Evolutionary conservation across 2,329 filamentous ascomycete species (phyloP), one percentile per base, ranked within the genome.

Genomic region (Teratosphaeria destructans): DNA sequence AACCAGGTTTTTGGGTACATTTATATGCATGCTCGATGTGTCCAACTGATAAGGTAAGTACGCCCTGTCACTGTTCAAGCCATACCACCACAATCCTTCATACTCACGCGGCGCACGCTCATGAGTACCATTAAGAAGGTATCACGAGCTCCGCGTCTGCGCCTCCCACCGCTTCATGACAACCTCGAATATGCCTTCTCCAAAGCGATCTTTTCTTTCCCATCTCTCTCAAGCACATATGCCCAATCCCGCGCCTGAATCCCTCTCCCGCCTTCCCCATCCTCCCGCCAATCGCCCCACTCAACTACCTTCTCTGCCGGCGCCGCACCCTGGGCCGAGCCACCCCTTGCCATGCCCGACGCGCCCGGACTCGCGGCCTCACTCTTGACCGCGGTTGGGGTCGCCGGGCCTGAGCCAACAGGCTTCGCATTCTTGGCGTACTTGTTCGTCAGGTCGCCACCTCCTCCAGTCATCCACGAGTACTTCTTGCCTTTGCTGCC

Each of bases 171-270:
- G 2, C 37, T 43, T 49, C 43, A 49, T 19, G 43, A 16, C 55
- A 68, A 54, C 61, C 62, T 65, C 53, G 59, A 64, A 39, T 65
- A 37, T 32, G 83, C 82, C 55, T 76, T 73, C 69, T 88, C 84
- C 55, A 89, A 71, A 27, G 85, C 82, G 69, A 78, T 82, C 64
- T 76, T 77, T 71, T 90, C 87, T 64, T 79, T 81, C 1, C 89
- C 87, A 70, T 95, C 90, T 56, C 85, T 79, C 72, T 96, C 92
- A 54, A 96, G 79, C 61, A 89, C 88, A 23, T 84, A 79, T 16
- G 95, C 78, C 77, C 91, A 85, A 73, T 96, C 93, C 58, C 93
- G 82, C 57, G 95, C 78, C 75, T 96, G 91, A 55, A 96, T 89
- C 29, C 86, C 86, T 65, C 81, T 82, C 35, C 90, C 90, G 70